Evolutionary conservation across 495 filamentous ascomycete genomes (phyloP).

Genomic region (Penicillium coprophilum): DNA sequence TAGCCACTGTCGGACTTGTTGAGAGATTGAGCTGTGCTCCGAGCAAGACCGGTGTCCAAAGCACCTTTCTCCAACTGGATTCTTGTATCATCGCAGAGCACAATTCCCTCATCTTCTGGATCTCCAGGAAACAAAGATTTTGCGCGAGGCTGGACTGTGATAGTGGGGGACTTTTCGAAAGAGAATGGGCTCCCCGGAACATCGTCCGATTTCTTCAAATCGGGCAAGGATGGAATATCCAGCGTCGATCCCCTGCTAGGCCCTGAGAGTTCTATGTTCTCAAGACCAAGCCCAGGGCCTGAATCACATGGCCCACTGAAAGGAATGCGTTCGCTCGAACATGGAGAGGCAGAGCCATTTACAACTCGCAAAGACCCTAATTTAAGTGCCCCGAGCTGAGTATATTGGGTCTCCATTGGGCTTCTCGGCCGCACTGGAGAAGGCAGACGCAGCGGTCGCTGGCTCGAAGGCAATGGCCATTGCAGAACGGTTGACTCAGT

Average conservation of each 20-base stretch:
- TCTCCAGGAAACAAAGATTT: slow-evolving; percentile 19
- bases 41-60: slow-evolving; percentile 8
- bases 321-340: slow-evolving; percentile 37
- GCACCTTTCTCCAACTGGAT: slow-evolving; percentile 16
- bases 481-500: slow-evolving; percentile 16
- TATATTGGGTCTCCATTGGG: slow-evolving; percentile 45
- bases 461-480: slow-evolving; percentile 23
- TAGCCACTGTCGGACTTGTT: slow-evolving; percentile 46
- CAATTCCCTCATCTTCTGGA: slow-evolving; percentile 35
- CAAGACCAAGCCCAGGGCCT: slow-evolving; percentile 17
- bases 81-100: slow-evolving; percentile 23
- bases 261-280: slow-evolving; percentile 12
- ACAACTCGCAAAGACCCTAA: slow-evolving; percentile 52
- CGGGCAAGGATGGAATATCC: slow-evolving; percentile 20
- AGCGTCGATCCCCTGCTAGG: slow-evolving; percentile 16
- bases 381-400: slow-evolving; percentile 50
- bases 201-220: slow-evolving; percentile 27
- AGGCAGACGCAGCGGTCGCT: slow-evolving; percentile 3
- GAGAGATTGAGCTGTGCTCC: slow-evolving; percentile 28
- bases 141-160: slow-evolving; percentile 5
- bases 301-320: slow-evolving; percentile 16
- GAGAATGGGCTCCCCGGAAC: slow-evolving; percentile 40
- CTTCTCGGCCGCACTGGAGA: slow-evolving; percentile 34
- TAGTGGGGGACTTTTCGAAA: slow-evolving; percentile 38
- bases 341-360: slow-evolving; percentile 47